phyloP scores from a whole-genome alignment of 257 asterid genomes.

The Galeopsis tetrahit region DNA sequence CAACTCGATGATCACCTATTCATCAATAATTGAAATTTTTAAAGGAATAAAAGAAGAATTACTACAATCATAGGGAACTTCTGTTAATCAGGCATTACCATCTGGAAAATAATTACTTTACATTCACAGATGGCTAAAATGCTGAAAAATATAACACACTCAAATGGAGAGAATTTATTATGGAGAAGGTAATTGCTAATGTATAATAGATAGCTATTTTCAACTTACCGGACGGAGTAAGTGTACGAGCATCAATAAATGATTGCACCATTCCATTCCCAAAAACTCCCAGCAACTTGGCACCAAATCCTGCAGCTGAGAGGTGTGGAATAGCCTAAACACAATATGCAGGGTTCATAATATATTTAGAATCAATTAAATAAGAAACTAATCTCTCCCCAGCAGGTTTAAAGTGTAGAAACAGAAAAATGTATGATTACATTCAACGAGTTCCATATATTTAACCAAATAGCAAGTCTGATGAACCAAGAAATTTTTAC shows the following conservation, averaged over 20 bases:
- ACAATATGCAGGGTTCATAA: slow-evolving; percentile 28
- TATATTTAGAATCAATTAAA: slow-evolving; percentile 17
- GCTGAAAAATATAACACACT: slow-evolving; percentile 2
- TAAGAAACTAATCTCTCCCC: slow-evolving; percentile 14
- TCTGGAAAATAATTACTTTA: slow-evolving; percentile 13
- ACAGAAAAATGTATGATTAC: slow-evolving; percentile 10
- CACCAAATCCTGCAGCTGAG: slow-evolving; percentile 98
- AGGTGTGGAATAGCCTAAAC: slow-evolving; percentile 88
- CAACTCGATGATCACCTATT: slow-evolving; percentile 27
- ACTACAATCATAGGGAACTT: not conserved
- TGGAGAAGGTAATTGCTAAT: slow-evolving; percentile 18
- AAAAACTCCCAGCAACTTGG: slow-evolving; percentile 93
- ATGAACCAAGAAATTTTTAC: slow-evolving; percentile 19
- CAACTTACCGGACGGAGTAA: slow-evolving; percentile 71
- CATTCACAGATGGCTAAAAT: slow-evolving; percentile 26
- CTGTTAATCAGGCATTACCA: slow-evolving; percentile 14
- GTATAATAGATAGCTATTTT: slow-evolving; percentile 26
- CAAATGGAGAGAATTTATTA: slow-evolving; percentile 22
- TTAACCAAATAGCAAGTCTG: slow-evolving; percentile 3
- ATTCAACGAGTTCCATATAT: slow-evolving; percentile 7
- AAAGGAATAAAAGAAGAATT: not conserved
- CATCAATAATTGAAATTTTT: slow-evolving; percentile 18
- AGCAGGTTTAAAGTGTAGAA: slow-evolving; percentile 21
- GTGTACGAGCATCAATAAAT: slow-evolving; percentile 86
- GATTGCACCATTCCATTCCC: slow-evolving; percentile 99